A percentile compares a stretch with the other conserved stretches of the same genome.
Conservation (phyloP, 371 early-diverging fungal species). For the Syncephalis fuscata region DNA sequence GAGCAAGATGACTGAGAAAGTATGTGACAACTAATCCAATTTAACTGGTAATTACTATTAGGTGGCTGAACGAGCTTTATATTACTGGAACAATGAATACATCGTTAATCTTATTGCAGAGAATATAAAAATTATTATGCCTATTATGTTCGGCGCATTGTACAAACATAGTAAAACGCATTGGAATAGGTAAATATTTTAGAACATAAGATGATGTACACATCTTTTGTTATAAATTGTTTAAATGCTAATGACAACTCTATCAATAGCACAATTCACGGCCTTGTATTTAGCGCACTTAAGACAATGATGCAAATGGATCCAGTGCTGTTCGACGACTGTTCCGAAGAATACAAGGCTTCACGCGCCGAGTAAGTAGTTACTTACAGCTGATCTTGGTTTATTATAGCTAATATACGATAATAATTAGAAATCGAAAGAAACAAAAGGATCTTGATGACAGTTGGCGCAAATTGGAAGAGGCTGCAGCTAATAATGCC, state of each 20-base stretch:
- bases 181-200: constrained; percentile 71
- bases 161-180: constrained; percentile 83
- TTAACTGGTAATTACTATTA: constrained; percentile 8
- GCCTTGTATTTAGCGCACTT: constrained; percentile 81
- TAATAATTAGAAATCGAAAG: constrained; percentile 49
- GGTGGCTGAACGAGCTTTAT: constrained; percentile 90
- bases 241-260: neutral
- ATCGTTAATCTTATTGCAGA: constrained; percentile 86
- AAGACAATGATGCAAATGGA: constrained; percentile 84
- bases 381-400: neutral
- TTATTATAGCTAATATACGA: neutral
- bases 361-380: constrained; percentile 57
- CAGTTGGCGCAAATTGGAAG: constrained; percentile 61
- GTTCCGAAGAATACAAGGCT: constrained; percentile 63
- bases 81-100: constrained; percentile 94
- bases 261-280: constrained; percentile 66
- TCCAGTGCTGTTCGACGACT: constrained; percentile 79
- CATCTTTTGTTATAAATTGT: too few species aligned
- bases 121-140: constrained; percentile 71
- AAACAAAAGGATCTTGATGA: constrained; percentile 74
- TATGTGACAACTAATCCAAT: too few species aligned
- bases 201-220: too few species aligned
- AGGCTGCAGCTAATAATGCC: constrained; percentile 28
- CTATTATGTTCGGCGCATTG: constrained; percentile 82
- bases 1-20: too few species aligned